phyloP scores from a whole-genome alignment of 2,329 filamentous ascomycete species.

The Metarhizium rileyi region DNA sequence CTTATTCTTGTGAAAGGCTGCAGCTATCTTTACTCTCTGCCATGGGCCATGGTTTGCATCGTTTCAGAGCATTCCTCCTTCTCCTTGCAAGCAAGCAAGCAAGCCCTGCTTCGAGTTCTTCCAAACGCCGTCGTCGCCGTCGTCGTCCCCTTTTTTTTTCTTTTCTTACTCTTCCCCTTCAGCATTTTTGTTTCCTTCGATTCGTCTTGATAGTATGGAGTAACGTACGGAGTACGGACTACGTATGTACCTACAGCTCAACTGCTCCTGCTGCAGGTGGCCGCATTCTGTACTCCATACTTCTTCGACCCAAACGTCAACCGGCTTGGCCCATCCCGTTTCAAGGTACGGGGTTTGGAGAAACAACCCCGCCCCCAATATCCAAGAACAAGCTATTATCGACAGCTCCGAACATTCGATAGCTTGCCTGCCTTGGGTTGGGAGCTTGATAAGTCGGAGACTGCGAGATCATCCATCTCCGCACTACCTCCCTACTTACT shows the following conservation, averaged over 20 bases:
- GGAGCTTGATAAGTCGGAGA: neutral
- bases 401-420: slow-evolving; percentile 4
- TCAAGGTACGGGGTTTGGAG: too few relatives aligned
- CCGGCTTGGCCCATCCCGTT: neutral
- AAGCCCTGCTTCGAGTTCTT: too few relatives aligned
- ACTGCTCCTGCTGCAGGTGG: slow-evolving; percentile 3
- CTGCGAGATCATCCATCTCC: neutral
- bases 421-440: neutral
- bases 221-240: too few relatives aligned
- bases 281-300: slow-evolving; percentile 9
- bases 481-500: neutral
- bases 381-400: neutral
- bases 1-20: too few relatives aligned
- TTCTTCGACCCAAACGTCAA: slow-evolving; percentile 12
- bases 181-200: neutral
- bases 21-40: too few relatives aligned
- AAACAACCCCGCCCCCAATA: slow-evolving; percentile 3
- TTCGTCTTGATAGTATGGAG: too few relatives aligned
- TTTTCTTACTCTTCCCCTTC: too few relatives aligned
- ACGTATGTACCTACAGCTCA: too few relatives aligned
- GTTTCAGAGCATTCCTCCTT: neutral
- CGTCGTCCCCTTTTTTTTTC: too few relatives aligned
- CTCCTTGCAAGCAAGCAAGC: too few relatives aligned
- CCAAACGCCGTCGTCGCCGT: too few relatives aligned
- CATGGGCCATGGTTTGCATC: too few relatives aligned